Evolutionary conservation across 2,329 filamentous ascomycete species (phyloP).

Genomic region (Dothideomycetes sp.): DNA sequence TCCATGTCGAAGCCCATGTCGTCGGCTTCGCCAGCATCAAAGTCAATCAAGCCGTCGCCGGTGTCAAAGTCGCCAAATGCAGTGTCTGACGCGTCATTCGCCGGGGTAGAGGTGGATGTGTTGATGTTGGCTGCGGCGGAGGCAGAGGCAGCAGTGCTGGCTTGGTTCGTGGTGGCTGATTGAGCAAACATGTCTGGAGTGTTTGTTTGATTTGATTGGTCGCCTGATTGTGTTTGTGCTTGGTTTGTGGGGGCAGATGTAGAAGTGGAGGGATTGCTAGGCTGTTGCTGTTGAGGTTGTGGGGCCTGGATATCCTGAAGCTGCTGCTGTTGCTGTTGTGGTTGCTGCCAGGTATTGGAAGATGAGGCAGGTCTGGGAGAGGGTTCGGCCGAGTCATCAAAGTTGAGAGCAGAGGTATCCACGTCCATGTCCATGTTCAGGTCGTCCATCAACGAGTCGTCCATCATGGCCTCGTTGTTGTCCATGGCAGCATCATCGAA

Average conservation of each 20-base stretch:
- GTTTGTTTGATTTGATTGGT: too few species aligned
- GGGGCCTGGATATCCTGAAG: too few species aligned
- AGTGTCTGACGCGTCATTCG: conserved; percentile 1
- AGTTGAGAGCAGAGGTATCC: conserved; percentile 10
- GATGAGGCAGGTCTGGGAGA: not conserved
- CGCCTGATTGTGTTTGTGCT: too few species aligned
- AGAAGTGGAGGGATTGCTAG: too few species aligned
- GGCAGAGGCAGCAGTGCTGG: too few species aligned
- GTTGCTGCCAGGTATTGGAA: not conserved
- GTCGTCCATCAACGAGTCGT: conserved; percentile 14
- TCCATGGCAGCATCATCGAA: conserved; percentile 44
- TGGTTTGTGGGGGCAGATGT: too few species aligned
- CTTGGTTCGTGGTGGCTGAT: too few species aligned
- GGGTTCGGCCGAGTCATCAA: conserved; percentile 6
- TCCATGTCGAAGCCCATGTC: conserved; percentile 59
- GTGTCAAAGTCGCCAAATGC: conserved; percentile 46
- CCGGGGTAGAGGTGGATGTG: not conserved
- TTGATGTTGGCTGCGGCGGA: conserved; percentile 2
- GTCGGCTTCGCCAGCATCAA: conserved; percentile 33
- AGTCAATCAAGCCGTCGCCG: conserved; percentile 36
- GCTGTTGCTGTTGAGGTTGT: too few species aligned
- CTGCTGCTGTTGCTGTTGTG: not conserved
- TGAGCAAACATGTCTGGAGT: too few species aligned
- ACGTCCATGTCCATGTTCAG: conserved; percentile 16
- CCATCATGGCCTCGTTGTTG: conserved; percentile 11